Evolutionary conservation across 2,329 filamentous ascomycete species (phyloP).

Genomic region (Plenodomus tracheiphilus): DNA sequence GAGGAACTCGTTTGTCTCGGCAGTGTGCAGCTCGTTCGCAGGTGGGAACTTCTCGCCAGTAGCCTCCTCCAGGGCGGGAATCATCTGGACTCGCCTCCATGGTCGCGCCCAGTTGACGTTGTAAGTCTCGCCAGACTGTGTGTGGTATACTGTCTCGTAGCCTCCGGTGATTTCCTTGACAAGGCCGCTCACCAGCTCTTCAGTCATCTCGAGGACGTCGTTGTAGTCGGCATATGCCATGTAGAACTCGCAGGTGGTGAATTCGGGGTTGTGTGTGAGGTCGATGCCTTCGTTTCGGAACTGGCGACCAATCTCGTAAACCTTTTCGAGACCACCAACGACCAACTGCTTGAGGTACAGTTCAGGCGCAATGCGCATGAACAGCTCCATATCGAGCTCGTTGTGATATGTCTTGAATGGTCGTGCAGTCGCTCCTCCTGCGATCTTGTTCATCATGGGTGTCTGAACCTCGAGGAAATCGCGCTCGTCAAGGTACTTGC

Average conservation of each 20-base stretch:
- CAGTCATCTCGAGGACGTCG: slow-evolving; percentile 87
- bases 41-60: slow-evolving; percentile 93
- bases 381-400: slow-evolving; percentile 91
- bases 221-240: slow-evolving; percentile 71
- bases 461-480: slow-evolving; percentile 96
- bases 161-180: slow-evolving; percentile 87
- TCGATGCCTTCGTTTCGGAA: slow-evolving; percentile 94
- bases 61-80: slow-evolving; percentile 84
- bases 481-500: slow-evolving; percentile 81
- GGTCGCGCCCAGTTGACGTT: slow-evolving; percentile 95
- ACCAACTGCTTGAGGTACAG: slow-evolving; percentile 96
- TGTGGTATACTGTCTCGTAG: slow-evolving; percentile 84
- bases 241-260: slow-evolving; percentile 98
- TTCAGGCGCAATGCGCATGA: slow-evolving; percentile 92
- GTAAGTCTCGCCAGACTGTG: slow-evolving; percentile 81
- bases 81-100: slow-evolving; percentile 95
- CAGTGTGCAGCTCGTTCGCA: slow-evolving; percentile 84
- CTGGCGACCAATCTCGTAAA: slow-evolving; percentile 93
- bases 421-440: slow-evolving; percentile 92
- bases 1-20: slow-evolving; percentile 87
- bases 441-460: slow-evolving; percentile 92
- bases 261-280: slow-evolving; percentile 96
- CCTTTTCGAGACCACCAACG: slow-evolving; percentile 89
- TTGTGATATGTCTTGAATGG: slow-evolving; percentile 97
- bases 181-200: slow-evolving; percentile 87